Evolutionary conservation across 108 stramenopile species (phyloP), one percentile per base, ranked within the genome.

Genomic region (Hondaea fermentalgiana): DNA sequence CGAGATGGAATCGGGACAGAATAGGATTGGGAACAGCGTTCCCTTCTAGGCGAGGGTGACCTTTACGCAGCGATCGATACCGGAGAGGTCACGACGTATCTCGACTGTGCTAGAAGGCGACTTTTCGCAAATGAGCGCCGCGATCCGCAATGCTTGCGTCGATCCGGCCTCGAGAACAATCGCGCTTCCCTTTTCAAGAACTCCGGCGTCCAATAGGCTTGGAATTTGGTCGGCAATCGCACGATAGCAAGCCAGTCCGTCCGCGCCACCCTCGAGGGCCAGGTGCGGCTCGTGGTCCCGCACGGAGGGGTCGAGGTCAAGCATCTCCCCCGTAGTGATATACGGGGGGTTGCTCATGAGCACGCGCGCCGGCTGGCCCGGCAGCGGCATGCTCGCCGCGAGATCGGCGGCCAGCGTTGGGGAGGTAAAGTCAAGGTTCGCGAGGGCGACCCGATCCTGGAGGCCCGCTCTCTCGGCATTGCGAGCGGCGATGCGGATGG

Each of bases 331-430:
- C 10, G 19, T 23, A 16, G 49, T 47, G 76, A 83, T 47, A 23
- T 83, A 83, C n/a, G 76, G 76, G 17, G 76, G 76, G 76, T 83
- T 83, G 76, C 76, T 83, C 8, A 83, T 10, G 6, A 83, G 6
- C 8, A 83, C 49, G 25, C 28, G 49, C n/a, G 51, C 51, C 45
- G 45, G 45, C 25, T 83, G 14, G 42, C 42, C 17, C 64, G 25
- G 45, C 14, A 45, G 6, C 19, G 51, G 49, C 19, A 23, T 8
- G 76, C 3, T 3, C 6, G 45, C 51, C 51, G 14, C 23, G 3
- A 83, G 49, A 23, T 47, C 45, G 51, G 6, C 10, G 45, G 51
- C 19, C n/a, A 53, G 49, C 49, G 49, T 16, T 12, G 12, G 43
- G 14, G 19, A 6, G 10, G 45, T 35, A 23, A 83, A 83, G 51